Conservation (phyloP, 257 asterid genomes). For the Salvia rosmarinus region DNA sequence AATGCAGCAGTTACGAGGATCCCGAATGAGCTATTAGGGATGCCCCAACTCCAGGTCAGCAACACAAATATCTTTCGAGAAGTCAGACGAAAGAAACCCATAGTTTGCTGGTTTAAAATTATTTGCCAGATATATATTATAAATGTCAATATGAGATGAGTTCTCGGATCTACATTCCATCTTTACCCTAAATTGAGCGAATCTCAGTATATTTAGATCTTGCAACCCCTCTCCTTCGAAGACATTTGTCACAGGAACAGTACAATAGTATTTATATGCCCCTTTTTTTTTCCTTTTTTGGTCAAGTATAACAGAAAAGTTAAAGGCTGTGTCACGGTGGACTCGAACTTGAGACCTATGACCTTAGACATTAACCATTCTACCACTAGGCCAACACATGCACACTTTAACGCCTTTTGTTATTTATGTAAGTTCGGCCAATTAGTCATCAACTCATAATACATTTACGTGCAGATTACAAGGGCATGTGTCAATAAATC, state of each 20-base stretch:
- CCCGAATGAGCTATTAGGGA: neutral
- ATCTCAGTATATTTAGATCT: neutral
- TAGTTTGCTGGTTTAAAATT: no score
- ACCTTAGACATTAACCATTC: no score
- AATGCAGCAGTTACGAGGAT: slow-evolving; percentile 9
- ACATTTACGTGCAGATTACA: neutral
- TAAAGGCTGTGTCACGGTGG: no score
- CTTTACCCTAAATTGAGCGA: slow-evolving; percentile 3
- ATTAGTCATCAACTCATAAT: neutral
- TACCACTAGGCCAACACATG: no score
- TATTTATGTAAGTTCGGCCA: slow-evolving; percentile 8
- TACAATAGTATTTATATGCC: neutral
- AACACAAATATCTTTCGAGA: neutral
- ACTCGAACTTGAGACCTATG: no score
- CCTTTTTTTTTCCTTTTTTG: no score
- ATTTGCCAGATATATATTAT: neutral
- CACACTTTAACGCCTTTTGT: no score
- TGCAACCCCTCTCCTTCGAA: slow-evolving; percentile 5
- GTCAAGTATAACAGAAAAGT: no score
- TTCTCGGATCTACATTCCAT: neutral
- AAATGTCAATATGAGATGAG: neutral
- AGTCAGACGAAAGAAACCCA: neutral
- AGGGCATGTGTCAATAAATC: neutral
- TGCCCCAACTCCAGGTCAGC: slow-evolving; percentile 11
- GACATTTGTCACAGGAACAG: neutral